phyloP scores from a whole-genome alignment of 768 basidiomycete genomes.

The Chalciporus piperatus region DNA sequence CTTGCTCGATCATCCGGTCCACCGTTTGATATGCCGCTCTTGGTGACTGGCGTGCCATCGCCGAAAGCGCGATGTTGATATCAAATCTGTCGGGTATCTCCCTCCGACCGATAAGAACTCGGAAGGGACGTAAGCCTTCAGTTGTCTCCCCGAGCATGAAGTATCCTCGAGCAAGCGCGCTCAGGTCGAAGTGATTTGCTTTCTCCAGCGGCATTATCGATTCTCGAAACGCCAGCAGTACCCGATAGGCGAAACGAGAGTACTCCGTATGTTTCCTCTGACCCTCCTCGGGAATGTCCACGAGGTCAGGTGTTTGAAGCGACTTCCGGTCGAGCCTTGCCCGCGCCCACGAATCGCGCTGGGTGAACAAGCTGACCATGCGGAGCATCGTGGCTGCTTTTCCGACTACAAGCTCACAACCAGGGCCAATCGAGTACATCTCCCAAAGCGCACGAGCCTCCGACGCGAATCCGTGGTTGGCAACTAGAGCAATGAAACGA shows the following conservation, averaged over 20 bases:
- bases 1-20: slow-evolving; percentile 46
- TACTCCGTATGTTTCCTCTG: slow-evolving; percentile 10
- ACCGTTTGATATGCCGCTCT: slow-evolving; percentile 45
- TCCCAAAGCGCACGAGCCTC: slow-evolving; percentile 58
- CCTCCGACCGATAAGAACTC: slow-evolving; percentile 42
- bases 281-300: neutral
- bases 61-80: slow-evolving; percentile 59
- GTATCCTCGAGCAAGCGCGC: slow-evolving; percentile 59
- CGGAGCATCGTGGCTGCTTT: slow-evolving; percentile 42
- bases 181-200: slow-evolving; percentile 51
- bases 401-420: slow-evolving; percentile 41
- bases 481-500: slow-evolving; percentile 45
- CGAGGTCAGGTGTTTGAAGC: neutral
- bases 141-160: slow-evolving; percentile 51
- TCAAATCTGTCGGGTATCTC: slow-evolving; percentile 63
- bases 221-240: slow-evolving; percentile 43
- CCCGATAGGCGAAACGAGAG: slow-evolving; percentile 41
- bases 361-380: slow-evolving; percentile 42
- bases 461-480: slow-evolving; percentile 44
- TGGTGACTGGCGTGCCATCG: slow-evolving; percentile 50
- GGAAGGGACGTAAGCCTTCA: slow-evolving; percentile 48
- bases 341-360: slow-evolving; percentile 20
- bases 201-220: slow-evolving; percentile 44
- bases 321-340: slow-evolving; percentile 9
- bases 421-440: slow-evolving; percentile 44